These are phyloP conservation scores for Tulasnella sp. DNA, from an alignment of 768 basidiomycete genomes.

Conservation along the genomic window DNA sequence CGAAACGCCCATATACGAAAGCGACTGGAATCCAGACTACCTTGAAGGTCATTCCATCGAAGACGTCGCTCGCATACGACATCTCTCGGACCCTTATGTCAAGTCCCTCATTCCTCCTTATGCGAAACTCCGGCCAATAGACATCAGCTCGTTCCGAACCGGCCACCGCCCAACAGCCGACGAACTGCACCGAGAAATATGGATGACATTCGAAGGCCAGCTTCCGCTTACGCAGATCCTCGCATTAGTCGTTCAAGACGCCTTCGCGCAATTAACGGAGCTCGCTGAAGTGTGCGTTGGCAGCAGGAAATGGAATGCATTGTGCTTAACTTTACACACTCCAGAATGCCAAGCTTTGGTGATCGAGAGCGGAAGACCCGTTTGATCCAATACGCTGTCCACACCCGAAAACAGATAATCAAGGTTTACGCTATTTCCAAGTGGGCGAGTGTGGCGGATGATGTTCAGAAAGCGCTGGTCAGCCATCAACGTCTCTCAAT, in stretches of 20 bases:
- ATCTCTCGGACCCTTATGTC: constrained; percentile 3
- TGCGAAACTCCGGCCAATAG: not conserved
- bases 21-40: not conserved
- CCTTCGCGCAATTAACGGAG: constrained; percentile 74
- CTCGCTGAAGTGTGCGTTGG: constrained; percentile 69
- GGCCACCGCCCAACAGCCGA: constrained; percentile 4
- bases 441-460: constrained; percentile 76
- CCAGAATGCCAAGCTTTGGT: constrained; percentile 70
- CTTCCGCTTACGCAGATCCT: constrained; percentile 61
- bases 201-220: constrained; percentile 44
- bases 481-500: not conserved
- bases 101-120: not conserved
- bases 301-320: not conserved
- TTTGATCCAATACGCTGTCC: constrained; percentile 82
- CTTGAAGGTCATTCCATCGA: constrained; percentile 9
- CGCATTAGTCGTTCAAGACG: constrained; percentile 62
- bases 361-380: constrained; percentile 68
- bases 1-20: not conserved
- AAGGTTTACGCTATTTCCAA: constrained; percentile 79
- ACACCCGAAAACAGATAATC: constrained; percentile 79
- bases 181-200: not conserved
- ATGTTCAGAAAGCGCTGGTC: constrained; percentile 79
- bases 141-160: constrained; percentile 7
- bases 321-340: constrained; percentile 7
- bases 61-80: not conserved